Conservation (phyloP, 352 stramenopile genomes). For the Pythium folliculosum region DNA sequence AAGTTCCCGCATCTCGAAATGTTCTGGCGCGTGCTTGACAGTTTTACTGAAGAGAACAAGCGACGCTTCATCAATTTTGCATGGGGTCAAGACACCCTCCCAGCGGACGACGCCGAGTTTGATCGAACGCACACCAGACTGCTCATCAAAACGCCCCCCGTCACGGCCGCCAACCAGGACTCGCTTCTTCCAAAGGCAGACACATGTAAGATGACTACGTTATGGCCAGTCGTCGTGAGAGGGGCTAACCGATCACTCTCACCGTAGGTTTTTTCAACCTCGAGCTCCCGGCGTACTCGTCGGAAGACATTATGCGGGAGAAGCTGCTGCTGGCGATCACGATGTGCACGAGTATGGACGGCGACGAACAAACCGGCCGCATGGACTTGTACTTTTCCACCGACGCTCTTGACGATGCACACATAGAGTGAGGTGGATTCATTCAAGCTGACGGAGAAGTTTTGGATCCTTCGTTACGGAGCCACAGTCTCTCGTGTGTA, state of each 20-base stretch:
- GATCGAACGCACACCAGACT: conserved; percentile 73
- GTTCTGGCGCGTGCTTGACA: conserved; percentile 70
- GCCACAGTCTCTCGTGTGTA: neutral
- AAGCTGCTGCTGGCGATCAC: conserved; percentile 76
- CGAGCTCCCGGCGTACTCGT: conserved; percentile 77
- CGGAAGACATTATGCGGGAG: conserved; percentile 63
- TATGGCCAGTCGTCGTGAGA: neutral
- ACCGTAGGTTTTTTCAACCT: conserved; percentile 80
- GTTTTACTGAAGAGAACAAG: conserved; percentile 77
- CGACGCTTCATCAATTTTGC: conserved; percentile 85
- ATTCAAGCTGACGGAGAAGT: neutral
- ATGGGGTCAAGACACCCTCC: conserved; percentile 80
- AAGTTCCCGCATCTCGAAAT: conserved; percentile 71
- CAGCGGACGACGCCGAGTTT: conserved; percentile 78
- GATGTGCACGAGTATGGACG: conserved; percentile 81
- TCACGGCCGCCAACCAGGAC: conserved; percentile 46
- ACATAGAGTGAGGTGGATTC: conserved; percentile 41
- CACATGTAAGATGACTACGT: conserved; percentile 45
- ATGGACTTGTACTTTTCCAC: conserved; percentile 74
- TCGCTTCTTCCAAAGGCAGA: conserved; percentile 71
- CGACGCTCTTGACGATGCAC: conserved; percentile 61
- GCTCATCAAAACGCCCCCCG: conserved; percentile 65
- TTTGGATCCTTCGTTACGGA: too few species aligned
- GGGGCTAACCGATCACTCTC: neutral
- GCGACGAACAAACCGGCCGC: conserved; percentile 66